Base-by-base conservation (phyloP, 129 eudicot species). In the Tanacetum coccineum region DNA sequence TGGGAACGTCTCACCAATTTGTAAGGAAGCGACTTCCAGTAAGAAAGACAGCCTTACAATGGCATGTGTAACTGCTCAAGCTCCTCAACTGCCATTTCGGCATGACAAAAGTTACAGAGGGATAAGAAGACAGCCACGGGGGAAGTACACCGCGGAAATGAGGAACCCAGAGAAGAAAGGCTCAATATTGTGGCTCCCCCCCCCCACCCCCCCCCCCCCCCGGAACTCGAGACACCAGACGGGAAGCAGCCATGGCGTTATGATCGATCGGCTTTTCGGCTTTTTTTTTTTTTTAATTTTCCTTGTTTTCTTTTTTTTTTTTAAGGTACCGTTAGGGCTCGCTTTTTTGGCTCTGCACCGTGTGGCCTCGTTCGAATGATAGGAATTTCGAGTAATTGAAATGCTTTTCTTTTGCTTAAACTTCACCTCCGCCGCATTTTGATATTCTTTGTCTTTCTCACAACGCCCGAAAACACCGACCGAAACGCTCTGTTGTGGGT, bases 171-270 rank as follows among this genome's bases (percentile, higher is more conserved):
- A 62, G 4, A 62, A 40, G 19, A 62, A 40, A 10, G 67, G 67
- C 15, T 62, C 67, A 9, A 62, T 50, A 40, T 63, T 63, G 15
- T 63, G 68, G 68, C 68, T 63, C n/a, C n/a, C n/a, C n/a, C n/a
- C n/a, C n/a, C n/a, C n/a, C n/a, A n/a, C n/a, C n/a, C n/a, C n/a
- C n/a, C n/a, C n/a, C n/a, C n/a, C n/a, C n/a, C n/a, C n/a, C n/a
- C 42, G 68, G 68, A 32, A 63, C 68, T 0, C 18, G 39, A 39
- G 36, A 63, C 68, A 63, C 53, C 68, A 19, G 68, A 63, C n/a
- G n/a, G 22, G 68, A 45, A 44, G 68, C 68, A 6, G 68, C 68
- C 50, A 42, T 63, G 68, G 68, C 68, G 3, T n/a, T 63, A 63
- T 0, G 68, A 63, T 63, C 36, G 68, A 44, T 17, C 54, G 1